Evolutionary conservation across 148 eudicot genomes (phyloP), one percentile per base, ranked within the genome.

Genomic region (Linanthus parryae): DNA sequence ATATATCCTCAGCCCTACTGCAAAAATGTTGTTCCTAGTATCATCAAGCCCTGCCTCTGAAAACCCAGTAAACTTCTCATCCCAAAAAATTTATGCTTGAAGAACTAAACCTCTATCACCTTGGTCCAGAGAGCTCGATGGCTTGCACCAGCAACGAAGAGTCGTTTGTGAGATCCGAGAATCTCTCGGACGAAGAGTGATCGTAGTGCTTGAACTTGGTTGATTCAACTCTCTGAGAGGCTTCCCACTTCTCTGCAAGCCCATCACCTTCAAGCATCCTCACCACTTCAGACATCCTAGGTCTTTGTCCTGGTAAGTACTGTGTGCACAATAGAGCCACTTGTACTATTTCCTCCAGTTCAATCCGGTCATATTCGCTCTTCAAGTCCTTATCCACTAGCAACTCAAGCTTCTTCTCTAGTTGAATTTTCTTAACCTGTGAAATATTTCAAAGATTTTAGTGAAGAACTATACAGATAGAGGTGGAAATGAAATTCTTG

Each of bases 191-290:
- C 23, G 81, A 68, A 0, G 87, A 77, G 36, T 78, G 66, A 22
- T 80, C 83, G 17, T 59, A 57, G 15, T 75, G 63, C 21, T 68
- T 62, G 37, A 64, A 52, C 56, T 76, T 72, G 13, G 62, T 65
- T 19, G 84, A 16, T 37, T 77, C 87, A 2, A 75, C 71, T 72
- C 73, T 72, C 44, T 83, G 85, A 2, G 86, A 73, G 41, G 87
- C 81, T 63, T 84, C 87, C 92, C 92, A 84, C 51, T 71, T 84
- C 58, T 84, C 92, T 4, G 79, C 84, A 25, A 84, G 77, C 22
- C 92, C 92, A 23, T 84, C 92, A 0, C 87, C 87, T 70, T 84
- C 92, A 2, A 84, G 77, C 92, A 84, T 84, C 27, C 87, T 57
- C 19, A 84, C 84, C 20, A 84, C 92, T 54, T 84, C 84, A 0